phyloP scores from a whole-genome alignment of 2,329 filamentous ascomycete genomes.

The Colletotrichum sp. region DNA sequence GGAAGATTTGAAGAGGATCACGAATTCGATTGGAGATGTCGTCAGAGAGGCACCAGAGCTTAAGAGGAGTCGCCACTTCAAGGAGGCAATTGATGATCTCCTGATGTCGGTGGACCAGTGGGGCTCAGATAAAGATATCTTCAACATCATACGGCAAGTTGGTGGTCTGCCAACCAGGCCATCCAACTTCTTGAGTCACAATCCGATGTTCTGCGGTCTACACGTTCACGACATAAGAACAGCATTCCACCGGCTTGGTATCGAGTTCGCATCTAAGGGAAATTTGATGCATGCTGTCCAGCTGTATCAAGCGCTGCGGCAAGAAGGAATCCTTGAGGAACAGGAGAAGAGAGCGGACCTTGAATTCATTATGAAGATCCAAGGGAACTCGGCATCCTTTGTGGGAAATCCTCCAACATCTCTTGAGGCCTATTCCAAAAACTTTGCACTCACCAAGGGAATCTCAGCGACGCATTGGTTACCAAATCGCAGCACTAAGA shows the following conservation, averaged over 20 bases:
- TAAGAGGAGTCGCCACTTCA: background rate
- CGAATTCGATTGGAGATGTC: background rate
- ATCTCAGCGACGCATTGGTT: conserved; percentile 24
- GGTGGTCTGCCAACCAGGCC: background rate
- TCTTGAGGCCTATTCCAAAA: conserved; percentile 26
- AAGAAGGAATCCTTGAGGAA: conserved; percentile 24
- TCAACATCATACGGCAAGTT: background rate
- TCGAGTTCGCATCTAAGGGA: conserved; percentile 18
- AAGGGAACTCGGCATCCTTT: conserved; percentile 26
- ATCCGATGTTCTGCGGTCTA: conserved; percentile 25
- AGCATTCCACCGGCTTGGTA: conserved; percentile 17
- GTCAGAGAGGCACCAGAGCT: background rate
- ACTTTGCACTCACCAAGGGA: conserved; percentile 24
- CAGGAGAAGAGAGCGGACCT: conserved; percentile 1
- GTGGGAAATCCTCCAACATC: conserved; percentile 21
- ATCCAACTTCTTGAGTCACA: conserved; percentile 22
- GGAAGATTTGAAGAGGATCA: background rate
- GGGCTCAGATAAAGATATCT: conserved; percentile 21
- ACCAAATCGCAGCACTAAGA: conserved; percentile 5
- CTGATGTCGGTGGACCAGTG: background rate
- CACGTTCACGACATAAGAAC: conserved; percentile 22
- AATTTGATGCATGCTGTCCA: conserved; percentile 23
- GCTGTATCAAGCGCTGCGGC: conserved; percentile 26
- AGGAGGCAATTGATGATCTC: background rate
- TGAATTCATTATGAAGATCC: background rate